Evolutionary conservation across 257 asterid species (phyloP), one percentile per base, ranked within the genome.

Genomic region (Lantana camara): DNA sequence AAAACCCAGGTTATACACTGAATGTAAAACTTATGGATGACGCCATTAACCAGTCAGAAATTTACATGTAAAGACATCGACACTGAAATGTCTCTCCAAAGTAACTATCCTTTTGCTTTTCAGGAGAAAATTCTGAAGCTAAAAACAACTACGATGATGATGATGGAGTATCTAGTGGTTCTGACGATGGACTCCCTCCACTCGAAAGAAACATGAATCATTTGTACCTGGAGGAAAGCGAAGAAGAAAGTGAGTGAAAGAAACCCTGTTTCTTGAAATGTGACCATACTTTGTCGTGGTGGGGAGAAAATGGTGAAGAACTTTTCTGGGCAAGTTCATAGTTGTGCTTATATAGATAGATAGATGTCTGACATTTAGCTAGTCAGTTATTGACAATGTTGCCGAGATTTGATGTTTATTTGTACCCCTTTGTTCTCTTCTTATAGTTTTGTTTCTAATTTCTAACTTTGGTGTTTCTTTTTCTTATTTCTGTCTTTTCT

Each of bases 131-230:
- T 47, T 61, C 70, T 5, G 75, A 68, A 40, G 60, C 80, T 20
- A 66, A 68, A 1, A 49, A 60, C n/a, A n/a, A n/a, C n/a, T n/a
- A n/a, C 4, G 85, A 79, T 17, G 67, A 72, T 34, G 88, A 73
- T 42, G 89, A 73, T 62, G 84, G 75, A 51, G 73, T 81, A 1
- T 77, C 81, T 1, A 57, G 80, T 32, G 76, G 73, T 63, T 85
- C 95, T 3, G 96, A 93, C 24, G 96, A 93, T 53, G 96, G 94
- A 27, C 95, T 93, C 57, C 99, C 96, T 23, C 99, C 99, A 32
- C 87, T 93, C n/a, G 97, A 93, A 44, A 86, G 84, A 73, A 93
- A 93, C 73, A 81, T 87, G 89, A 93, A 93, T 76, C 97, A 85
- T 71, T 57, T 87, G 15, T 1, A 60, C 58, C 41, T 87, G 82